phyloP scores from a whole-genome alignment of 805 yeast species.

The Isabelozyma pseudorhagii region DNA sequence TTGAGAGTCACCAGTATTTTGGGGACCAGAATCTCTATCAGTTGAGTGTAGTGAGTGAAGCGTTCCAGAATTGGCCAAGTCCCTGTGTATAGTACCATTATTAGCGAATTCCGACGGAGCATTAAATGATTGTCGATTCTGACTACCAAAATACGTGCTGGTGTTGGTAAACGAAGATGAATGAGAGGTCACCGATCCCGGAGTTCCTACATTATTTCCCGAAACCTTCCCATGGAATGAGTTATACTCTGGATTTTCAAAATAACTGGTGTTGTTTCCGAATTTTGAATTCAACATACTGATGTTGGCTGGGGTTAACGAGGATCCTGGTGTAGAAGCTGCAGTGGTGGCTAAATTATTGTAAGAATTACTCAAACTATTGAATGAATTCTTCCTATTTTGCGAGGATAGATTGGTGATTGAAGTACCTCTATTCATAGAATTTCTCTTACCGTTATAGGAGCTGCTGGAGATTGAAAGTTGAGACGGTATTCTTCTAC shows the following conservation, averaged over 20 bases:
- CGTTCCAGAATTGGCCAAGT: too few relatives aligned
- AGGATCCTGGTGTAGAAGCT: constrained; percentile 9
- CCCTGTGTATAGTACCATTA: constrained; percentile 2
- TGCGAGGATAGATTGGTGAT: constrained; percentile 8
- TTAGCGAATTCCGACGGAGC: constrained; percentile 4
- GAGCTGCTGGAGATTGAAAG: constrained; percentile 9
- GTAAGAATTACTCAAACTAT: constrained; percentile 4
- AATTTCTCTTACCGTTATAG: constrained; percentile 10
- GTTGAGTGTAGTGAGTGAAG: too few relatives aligned
- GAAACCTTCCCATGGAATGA: not conserved
- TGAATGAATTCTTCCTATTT: constrained; percentile 8
- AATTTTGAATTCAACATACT: constrained; percentile 19
- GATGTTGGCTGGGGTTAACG: constrained; percentile 22
- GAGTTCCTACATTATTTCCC: constrained; percentile 5
- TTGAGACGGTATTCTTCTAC: constrained; percentile 14
- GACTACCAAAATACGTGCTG: not conserved
- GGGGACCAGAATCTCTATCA: too few relatives aligned
- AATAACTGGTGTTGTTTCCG: not conserved
- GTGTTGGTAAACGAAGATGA: constrained; percentile 4
- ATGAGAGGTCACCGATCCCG: constrained; percentile 9
- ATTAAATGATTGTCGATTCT: constrained; percentile 1
- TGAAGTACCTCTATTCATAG: constrained; percentile 14
- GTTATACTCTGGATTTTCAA: not conserved
- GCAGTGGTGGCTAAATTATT: constrained; percentile 2
- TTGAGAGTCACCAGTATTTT: not conserved